A percentile compares a stretch with the other conserved stretches of the same genome.
Evolutionary conservation across 169 alveolate genomes (phyloP).

Genomic region (Cardiosporidium cionae): DNA sequence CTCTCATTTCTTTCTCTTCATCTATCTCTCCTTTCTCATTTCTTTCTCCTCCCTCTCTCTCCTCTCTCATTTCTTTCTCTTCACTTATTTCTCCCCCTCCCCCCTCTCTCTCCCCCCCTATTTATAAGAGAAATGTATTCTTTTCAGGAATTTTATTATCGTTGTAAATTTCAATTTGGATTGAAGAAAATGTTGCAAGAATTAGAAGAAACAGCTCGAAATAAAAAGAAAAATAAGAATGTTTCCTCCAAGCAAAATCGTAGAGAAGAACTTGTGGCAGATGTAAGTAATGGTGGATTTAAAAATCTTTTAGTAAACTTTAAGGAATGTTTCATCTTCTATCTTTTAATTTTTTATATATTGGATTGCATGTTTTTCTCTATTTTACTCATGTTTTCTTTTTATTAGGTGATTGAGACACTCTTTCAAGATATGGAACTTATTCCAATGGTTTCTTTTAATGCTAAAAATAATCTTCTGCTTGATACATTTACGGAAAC

Average conservation of each 20-base stretch:
- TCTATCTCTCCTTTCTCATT: no score
- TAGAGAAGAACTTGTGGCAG: constrained; percentile 32
- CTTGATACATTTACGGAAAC: constrained; percentile 25
- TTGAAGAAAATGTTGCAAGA: constrained; percentile 39
- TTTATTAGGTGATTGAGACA: no score
- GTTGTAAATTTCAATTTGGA: constrained; percentile 42
- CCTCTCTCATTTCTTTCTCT: not conserved
- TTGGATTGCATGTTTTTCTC: no score
- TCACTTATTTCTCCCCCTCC: not conserved
- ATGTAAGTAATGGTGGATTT: no score
- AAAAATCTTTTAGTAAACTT: no score
- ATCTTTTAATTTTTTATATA: no score
- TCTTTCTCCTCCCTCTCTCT: no score
- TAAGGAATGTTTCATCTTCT: no score
- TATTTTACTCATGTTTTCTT: no score
- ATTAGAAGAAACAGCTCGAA: constrained; percentile 23
- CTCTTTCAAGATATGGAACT: no score
- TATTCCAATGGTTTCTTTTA: constrained; percentile 17
- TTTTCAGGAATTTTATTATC: constrained; percentile 38
- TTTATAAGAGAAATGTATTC: not conserved
- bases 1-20: no score
- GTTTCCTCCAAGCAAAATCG: constrained; percentile 30
- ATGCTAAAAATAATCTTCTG: constrained; percentile 15
- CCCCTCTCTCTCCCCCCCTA: not conserved
- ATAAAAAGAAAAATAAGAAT: constrained; percentile 19